Evolutionary conservation across 805 yeast species (phyloP), one percentile per base, ranked within the genome.

Genomic region (Starmerella floricola): DNA sequence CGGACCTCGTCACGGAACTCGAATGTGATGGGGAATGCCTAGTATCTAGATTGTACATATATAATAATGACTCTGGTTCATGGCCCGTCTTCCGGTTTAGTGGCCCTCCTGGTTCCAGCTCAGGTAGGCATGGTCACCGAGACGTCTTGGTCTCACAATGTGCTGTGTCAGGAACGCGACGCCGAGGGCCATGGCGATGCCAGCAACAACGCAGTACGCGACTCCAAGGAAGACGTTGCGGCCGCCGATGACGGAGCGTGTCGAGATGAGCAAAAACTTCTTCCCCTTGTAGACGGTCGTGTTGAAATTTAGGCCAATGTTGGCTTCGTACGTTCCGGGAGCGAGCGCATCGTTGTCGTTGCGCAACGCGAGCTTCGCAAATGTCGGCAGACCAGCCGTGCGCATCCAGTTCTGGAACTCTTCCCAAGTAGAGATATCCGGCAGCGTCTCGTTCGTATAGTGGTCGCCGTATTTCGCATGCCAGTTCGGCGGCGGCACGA

Each of bases 401-500:
- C 94, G 75, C 96, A 88, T 88, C 98, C 98, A 88, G 61, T 86
- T 88, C 66, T 86, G 95, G 53, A 88, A 73, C 50, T 78, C 78
- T 57, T 84, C 88, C 85, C 91, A 78, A 29, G 63, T 58, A 2
- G 82, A 69, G 36, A 88, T 58, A 56, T 82, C 79, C 2, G 94
- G 94, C 47, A 88, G 53, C 59, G 84, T 85, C 5, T 73, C 74
- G 27, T 72, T 77, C n/a, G 80, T 84, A 63, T 91, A 88, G 0
- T 97, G 97, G 46, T 86, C 63, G 2, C 97, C 97, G 60, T 62
- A 88, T 63, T 56, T 65, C 49, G 73, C 69, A 31, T 63, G 67
- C 98, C 98, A 88, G 63, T 81, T 84, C 40, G 91, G 94, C 5
- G 98, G 98, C 11, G 98, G 98, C 2, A 78, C 91, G 34, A 88